Percentiles rank a stretch among this genome's conserved stretches.
Conservation (phyloP, 176 grass and related monocot species). For the Carex myosuroides region DNA sequence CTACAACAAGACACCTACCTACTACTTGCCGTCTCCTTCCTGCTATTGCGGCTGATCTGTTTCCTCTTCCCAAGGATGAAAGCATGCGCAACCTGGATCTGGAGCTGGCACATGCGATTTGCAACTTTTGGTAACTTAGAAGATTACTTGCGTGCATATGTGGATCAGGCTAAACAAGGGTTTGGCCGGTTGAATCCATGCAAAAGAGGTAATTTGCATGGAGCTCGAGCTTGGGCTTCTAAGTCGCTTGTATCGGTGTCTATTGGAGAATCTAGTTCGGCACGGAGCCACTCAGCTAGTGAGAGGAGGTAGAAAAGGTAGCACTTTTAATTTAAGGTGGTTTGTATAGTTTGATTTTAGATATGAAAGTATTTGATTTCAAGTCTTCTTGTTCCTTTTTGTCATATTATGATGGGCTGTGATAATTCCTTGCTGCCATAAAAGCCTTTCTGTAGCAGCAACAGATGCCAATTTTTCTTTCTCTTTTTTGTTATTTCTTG, state of each 20-base stretch:
- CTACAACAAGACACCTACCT: conserved; percentile 92
- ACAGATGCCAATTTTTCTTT: conserved; percentile 28
- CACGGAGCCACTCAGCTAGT: conserved; percentile 43
- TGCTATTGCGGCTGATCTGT: conserved; percentile 57
- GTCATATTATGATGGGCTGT: conserved; percentile 38
- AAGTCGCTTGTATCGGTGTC: conserved; percentile 90
- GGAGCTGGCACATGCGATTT: conserved; percentile 60
- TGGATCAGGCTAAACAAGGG: conserved; percentile 58
- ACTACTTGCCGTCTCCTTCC: conserved; percentile 56
- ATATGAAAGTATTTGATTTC: conserved; percentile 33
- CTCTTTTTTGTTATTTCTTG: background rate
- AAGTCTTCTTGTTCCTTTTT: conserved; percentile 32
- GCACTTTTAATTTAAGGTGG: conserved; percentile 34
- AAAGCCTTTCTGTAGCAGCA: conserved; percentile 24
- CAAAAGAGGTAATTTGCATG: conserved; percentile 76
- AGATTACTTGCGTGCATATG: conserved; percentile 48
- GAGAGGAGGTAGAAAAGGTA: conserved; percentile 59
- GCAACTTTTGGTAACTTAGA: conserved; percentile 42
- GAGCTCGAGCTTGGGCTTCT: conserved; percentile 70
- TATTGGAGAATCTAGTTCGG: conserved; percentile 66
- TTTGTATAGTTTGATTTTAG: conserved; percentile 68
- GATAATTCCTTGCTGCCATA: conserved; percentile 34
- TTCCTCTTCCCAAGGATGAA: conserved; percentile 61
- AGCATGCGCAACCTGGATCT: conserved; percentile 42
- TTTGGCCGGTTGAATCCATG: conserved; percentile 53